Evolutionary conservation across 2,329 filamentous ascomycete species (phyloP), one percentile per base, ranked within the genome.

Genomic region (Cladosporium oxysporum): DNA sequence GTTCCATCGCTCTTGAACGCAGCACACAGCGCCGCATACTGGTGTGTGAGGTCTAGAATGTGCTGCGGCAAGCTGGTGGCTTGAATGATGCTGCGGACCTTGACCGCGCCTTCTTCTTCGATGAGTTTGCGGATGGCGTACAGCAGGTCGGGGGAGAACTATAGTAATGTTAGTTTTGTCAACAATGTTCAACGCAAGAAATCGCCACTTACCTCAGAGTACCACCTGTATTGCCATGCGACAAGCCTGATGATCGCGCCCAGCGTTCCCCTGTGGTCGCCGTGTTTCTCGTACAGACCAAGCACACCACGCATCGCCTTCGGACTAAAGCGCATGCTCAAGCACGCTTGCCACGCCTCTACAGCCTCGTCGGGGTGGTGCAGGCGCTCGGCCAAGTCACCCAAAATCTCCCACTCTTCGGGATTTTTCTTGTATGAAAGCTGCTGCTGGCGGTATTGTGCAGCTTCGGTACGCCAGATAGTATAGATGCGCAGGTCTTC

Each of bases 171-270:
- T 55, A 71, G 66, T 63, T 21, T 53, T 28, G 31, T 31, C 28
- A 10, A 35, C 23, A 37, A 29, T 21, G 18, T 33, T 6, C 31
- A 55, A 28, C 28, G 35, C 29, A 44, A 18, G 52, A 16, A 52
- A 64, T 11, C 7, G 10, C 1, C 26, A 68, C 81, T 74, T 78
- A 90, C 88, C 86, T 99, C 95, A 65, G 93, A 97, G 82, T 99
- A 99, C 95, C 95, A 99, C 71, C 95, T 86, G 80, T 97, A 99
- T 81, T 99, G 95, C 95, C 95, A 99, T 14, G 94, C 95, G 37
- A 98, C 92, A 50, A 99, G 83, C 62, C 93, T 85, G 70, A 99
- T 97, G 66, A 97, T 84, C n/a, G 91, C 89, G 31, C 89, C 90
- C 7, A 98, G 85, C 66, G 90, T 92, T 67, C 93, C 91, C 68